A percentile compares a stretch with the other conserved stretches of the same genome.
phyloP scores from a whole-genome alignment of 139 green algal species.

The Picochlorum costavermella region DNA sequence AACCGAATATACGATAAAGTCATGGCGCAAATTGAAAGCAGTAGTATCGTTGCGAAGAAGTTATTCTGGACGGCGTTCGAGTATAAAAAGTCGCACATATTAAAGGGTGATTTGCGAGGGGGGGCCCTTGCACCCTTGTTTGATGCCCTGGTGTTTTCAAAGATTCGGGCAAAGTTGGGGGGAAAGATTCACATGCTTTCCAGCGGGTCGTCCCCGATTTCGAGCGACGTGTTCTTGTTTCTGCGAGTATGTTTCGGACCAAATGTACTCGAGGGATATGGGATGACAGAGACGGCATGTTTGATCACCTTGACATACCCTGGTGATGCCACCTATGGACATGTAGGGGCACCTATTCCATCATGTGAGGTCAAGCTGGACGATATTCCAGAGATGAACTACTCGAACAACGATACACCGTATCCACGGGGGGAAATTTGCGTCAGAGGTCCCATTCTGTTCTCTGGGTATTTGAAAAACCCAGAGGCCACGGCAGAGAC shows the following conservation, averaged over 20 bases:
- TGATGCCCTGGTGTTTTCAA: slow-evolving; percentile 91
- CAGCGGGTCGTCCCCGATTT: slow-evolving; percentile 81
- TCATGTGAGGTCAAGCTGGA: slow-evolving; percentile 84
- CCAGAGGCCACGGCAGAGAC: slow-evolving; percentile 64
- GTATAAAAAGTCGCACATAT: slow-evolving; percentile 60
- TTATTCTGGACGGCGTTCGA: slow-evolving; percentile 73
- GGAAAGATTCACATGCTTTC: slow-evolving; percentile 52
- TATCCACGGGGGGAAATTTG: slow-evolving; percentile 77
- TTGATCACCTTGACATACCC: slow-evolving; percentile 68
- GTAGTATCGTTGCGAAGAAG: slow-evolving; percentile 45
- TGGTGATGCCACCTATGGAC: slow-evolving; percentile 47
- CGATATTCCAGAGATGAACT: slow-evolving; percentile 95
- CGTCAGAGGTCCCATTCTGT: slow-evolving; percentile 82
- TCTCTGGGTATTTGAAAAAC: slow-evolving; percentile 81
- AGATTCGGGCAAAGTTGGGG: slow-evolving; percentile 71
- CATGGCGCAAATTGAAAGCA: slow-evolving; percentile 29
- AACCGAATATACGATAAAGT: slow-evolving; percentile 96
- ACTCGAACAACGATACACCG: slow-evolving; percentile 69
- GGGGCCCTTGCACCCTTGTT: slow-evolving; percentile 70
- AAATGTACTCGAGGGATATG: slow-evolving; percentile 58
- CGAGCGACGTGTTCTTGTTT: slow-evolving; percentile 87
- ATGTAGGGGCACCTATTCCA: slow-evolving; percentile 78
- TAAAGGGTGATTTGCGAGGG: slow-evolving; percentile 46
- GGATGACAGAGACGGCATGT: slow-evolving; percentile 80
- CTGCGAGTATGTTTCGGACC: slow-evolving; percentile 82